phyloP scores from a whole-genome alignment of 2,329 filamentous ascomycete species.

The Aspergillus versicolor region DNA sequence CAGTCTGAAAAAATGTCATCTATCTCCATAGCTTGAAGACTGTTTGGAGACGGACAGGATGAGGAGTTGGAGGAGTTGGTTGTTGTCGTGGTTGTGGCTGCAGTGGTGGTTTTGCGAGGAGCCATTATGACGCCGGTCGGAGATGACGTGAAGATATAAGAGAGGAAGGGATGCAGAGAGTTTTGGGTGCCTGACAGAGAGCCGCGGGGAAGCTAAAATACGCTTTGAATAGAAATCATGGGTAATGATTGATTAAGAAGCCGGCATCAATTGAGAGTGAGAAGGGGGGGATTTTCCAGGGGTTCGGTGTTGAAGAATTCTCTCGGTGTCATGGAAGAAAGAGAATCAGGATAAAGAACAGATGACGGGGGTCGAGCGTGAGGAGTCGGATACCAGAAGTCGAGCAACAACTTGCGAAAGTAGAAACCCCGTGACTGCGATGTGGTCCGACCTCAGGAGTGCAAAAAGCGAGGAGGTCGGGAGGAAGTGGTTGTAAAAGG shows the following conservation, averaged over 20 bases:
- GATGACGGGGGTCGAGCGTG: slow-evolving; percentile 17
- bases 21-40: slow-evolving; percentile 20
- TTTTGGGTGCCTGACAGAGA: slow-evolving; percentile 5
- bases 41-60: slow-evolving; percentile 13
- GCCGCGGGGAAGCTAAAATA: slow-evolving; percentile 12
- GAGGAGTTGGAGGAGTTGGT: slow-evolving; percentile 11
- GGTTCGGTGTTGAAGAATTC: slow-evolving; percentile 4
- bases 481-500: slow-evolving; percentile 10
- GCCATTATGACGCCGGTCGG: slow-evolving; percentile 16
- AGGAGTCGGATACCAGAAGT: slow-evolving; percentile 21
- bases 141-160: slow-evolving; percentile 7
- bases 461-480: slow-evolving; percentile 12
- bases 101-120: slow-evolving; percentile 6
- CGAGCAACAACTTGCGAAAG: slow-evolving; percentile 1
- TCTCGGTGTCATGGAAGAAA: slow-evolving; percentile 13
- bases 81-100: slow-evolving; percentile 7
- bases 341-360: slow-evolving; percentile 10
- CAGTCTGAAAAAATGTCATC: slow-evolving; percentile 36
- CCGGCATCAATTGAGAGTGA: slow-evolving; percentile 15
- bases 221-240: slow-evolving; percentile 16
- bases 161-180: slow-evolving; percentile 5
- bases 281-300: not conserved
- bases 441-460: slow-evolving; percentile 18
- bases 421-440: slow-evolving; percentile 16
- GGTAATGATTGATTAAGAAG: slow-evolving; percentile 6